Evolutionary conservation across 2,329 filamentous ascomycete species (phyloP).

Genomic region (Epichloe sylvatica): DNA sequence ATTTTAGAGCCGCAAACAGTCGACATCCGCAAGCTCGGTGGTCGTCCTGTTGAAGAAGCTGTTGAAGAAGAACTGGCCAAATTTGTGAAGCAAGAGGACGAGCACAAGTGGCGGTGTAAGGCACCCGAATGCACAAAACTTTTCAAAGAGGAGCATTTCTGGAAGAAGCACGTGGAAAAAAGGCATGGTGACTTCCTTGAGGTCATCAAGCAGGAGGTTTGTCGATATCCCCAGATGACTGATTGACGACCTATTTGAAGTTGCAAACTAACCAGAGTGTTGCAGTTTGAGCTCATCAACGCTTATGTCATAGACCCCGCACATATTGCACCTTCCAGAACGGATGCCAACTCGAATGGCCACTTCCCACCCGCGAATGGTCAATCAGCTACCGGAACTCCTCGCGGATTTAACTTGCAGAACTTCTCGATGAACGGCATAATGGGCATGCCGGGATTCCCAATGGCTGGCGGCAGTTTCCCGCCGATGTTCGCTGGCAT

Average conservation of each 20-base stretch:
- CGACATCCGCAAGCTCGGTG: slow-evolving; percentile 81
- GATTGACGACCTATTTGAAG: slow-evolving; percentile 30
- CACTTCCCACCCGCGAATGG: slow-evolving; percentile 76
- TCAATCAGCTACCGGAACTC: slow-evolving; percentile 67
- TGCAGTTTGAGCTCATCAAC: slow-evolving; percentile 76
- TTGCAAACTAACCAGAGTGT: slow-evolving; percentile 7
- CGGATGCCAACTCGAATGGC: slow-evolving; percentile 88
- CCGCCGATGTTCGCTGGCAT: slow-evolving; percentile 41
- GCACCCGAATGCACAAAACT: slow-evolving; percentile 92
- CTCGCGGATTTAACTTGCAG: slow-evolving; percentile 78
- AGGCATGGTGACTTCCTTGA: slow-evolving; percentile 82
- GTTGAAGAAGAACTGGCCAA: slow-evolving; percentile 75
- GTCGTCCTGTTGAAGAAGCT: slow-evolving; percentile 73
- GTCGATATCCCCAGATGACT: slow-evolving; percentile 29
- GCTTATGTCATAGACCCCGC: slow-evolving; percentile 87
- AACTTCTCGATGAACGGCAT: slow-evolving; percentile 50
- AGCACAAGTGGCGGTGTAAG: slow-evolving; percentile 92
- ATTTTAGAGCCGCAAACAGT: slow-evolving; percentile 81
- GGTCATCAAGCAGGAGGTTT: slow-evolving; percentile 65
- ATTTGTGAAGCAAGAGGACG: slow-evolving; percentile 92
- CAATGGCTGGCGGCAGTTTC: slow-evolving; percentile 33
- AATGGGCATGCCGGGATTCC: slow-evolving; percentile 47
- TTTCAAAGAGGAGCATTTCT: slow-evolving; percentile 95
- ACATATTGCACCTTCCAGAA: slow-evolving; percentile 84
- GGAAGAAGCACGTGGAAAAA: slow-evolving; percentile 97